phyloP scores from a whole-genome alignment of 331 rosid species.

The Pyracantha coccinea region DNA sequence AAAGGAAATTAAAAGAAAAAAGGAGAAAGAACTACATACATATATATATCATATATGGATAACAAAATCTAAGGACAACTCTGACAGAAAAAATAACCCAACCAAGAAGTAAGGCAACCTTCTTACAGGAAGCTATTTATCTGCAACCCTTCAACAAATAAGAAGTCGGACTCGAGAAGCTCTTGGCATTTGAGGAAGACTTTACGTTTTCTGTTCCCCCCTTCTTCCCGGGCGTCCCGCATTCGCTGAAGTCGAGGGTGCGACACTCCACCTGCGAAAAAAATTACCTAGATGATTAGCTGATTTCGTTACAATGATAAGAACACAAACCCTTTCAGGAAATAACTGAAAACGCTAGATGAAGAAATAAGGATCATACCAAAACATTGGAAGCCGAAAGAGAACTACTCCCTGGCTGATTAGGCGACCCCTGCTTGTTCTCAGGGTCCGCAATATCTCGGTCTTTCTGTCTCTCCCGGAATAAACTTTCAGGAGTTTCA shows the following conservation, averaged over 20 bases:
- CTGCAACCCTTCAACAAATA: slow-evolving; percentile 77
- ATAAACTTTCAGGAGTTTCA: slow-evolving; percentile 55
- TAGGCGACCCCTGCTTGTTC: slow-evolving; percentile 16
- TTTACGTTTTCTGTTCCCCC: slow-evolving; percentile 47
- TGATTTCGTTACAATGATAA: neutral
- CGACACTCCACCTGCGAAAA: slow-evolving; percentile 71
- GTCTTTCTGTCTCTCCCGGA: slow-evolving; percentile 19
- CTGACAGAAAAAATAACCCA: no score
- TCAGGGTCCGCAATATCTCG: slow-evolving; percentile 26
- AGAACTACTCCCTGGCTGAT: slow-evolving; percentile 29
- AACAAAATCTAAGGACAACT: neutral
- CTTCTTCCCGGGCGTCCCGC: slow-evolving; percentile 70
- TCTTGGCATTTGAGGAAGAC: slow-evolving; percentile 27
- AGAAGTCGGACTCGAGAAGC: slow-evolving; percentile 66
- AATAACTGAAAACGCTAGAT: neutral
- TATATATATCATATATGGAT: neutral
- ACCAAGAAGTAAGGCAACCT: neutral
- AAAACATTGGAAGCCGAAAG: slow-evolving; percentile 36
- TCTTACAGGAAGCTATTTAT: slow-evolving; percentile 13
- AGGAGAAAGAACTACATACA: neutral
- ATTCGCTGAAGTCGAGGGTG: slow-evolving; percentile 85
- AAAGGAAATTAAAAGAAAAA: neutral
- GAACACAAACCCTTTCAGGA: neutral
- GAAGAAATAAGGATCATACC: slow-evolving; percentile 32
- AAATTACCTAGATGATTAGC: neutral